These are phyloP conservation scores for Malus sieversii DNA, from an alignment of 306 rosid species.

Conservation along the genomic window DNA sequence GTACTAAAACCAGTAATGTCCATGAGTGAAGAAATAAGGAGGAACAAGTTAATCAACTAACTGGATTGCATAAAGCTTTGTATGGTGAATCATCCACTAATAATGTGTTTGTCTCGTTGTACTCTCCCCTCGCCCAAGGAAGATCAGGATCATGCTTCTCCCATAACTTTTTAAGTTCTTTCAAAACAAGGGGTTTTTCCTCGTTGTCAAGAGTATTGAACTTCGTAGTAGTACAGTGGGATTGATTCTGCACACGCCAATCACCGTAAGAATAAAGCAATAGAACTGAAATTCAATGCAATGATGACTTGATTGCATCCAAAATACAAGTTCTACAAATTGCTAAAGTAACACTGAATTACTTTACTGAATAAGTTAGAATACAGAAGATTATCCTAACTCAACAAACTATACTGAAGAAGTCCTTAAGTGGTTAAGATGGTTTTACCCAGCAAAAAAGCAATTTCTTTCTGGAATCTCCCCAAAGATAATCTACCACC, in stretches of 20 bases:
- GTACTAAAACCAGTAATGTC: constrained; percentile 5
- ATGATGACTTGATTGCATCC: neutral
- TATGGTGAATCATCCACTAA: constrained; percentile 90
- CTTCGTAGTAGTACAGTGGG: constrained; percentile 55
- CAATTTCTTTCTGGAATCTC: constrained; percentile 43
- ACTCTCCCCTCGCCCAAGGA: constrained; percentile 74
- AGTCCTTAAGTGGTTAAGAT: neutral
- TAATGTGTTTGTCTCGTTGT: constrained; percentile 67
- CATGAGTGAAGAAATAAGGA: constrained; percentile 6
- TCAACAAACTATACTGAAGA: too few species aligned
- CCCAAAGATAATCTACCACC: constrained; percentile 44
- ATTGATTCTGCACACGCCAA: constrained; percentile 46
- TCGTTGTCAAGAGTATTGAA: constrained; percentile 47
- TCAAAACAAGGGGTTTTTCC: constrained; percentile 59
- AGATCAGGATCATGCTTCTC: constrained; percentile 48
- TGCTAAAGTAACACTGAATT: neutral
- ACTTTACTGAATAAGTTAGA: neutral
- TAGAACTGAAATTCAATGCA: neutral
- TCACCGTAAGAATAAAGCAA: neutral
- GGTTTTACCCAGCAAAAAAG: constrained; percentile 80
- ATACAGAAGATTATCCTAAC: neutral
- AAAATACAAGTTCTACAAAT: neutral
- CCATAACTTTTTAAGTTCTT: constrained; percentile 83
- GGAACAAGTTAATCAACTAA: constrained; percentile 24
- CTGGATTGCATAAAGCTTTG: constrained; percentile 84